These are phyloP conservation scores for Apophysomyces trapeziformis DNA, from an alignment of 371 early-diverging fungal genomes.

Conservation along the genomic window DNA sequence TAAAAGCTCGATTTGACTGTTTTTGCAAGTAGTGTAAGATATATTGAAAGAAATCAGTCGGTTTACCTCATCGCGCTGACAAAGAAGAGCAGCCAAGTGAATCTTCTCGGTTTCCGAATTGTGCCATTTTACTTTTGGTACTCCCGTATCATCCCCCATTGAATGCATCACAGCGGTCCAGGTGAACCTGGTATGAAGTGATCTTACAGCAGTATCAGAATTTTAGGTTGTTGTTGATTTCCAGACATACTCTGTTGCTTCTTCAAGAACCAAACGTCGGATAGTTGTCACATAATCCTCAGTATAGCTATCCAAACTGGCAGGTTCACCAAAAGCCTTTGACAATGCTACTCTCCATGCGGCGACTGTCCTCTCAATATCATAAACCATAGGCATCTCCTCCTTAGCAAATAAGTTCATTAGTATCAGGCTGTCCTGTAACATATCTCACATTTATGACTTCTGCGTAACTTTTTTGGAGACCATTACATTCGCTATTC, in stretches of 20 bases:
- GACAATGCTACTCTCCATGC: neutral
- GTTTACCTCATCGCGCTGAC: neutral
- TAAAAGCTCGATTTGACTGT: neutral
- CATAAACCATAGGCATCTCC: neutral
- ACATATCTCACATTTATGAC: neutral
- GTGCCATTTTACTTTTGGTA: slow-evolving; percentile 1
- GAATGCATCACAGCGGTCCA: slow-evolving; percentile 6
- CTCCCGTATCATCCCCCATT: neutral
- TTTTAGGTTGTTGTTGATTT: neutral
- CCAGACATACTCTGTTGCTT: slow-evolving; percentile 7
- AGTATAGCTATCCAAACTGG: neutral
- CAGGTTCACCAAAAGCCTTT: neutral
- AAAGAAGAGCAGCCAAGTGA: neutral
- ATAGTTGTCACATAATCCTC: neutral
- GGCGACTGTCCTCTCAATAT: neutral
- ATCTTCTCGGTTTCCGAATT: neutral
- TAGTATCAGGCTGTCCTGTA: neutral
- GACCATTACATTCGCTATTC: neutral
- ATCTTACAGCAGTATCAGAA: slow-evolving; percentile 8
- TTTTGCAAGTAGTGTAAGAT: neutral
- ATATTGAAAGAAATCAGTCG: neutral
- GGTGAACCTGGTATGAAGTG: neutral
- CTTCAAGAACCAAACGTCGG: neutral
- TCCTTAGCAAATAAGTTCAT: neutral
- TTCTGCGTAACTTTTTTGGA: neutral